Percentiles rank a stretch among this genome's conserved stretches.
Conservation (phyloP, 192 early-diverging fungal species). For the Mortierella alpina region DNA sequence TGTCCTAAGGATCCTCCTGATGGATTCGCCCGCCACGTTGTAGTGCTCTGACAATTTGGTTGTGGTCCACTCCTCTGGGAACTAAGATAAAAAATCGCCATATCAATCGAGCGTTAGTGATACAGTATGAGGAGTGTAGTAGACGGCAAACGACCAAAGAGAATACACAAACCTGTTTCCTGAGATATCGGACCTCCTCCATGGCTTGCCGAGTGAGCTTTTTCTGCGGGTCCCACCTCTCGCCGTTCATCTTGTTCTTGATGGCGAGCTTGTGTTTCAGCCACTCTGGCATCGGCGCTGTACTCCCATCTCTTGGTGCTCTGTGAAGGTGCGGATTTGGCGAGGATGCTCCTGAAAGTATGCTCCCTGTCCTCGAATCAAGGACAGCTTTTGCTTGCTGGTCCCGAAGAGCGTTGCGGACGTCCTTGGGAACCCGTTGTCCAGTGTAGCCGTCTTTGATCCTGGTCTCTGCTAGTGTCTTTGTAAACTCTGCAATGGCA, state of each 20-base stretch:
- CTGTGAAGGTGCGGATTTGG: constrained; percentile 16
- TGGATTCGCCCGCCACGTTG: constrained; percentile 31
- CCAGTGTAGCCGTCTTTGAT: constrained; percentile 2
- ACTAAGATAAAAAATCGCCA: constrained; percentile 10
- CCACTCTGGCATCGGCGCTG: constrained; percentile 17
- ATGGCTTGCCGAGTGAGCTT: constrained; percentile 29
- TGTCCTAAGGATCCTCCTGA: constrained; percentile 22
- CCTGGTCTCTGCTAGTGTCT: not conserved
- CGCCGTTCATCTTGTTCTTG: constrained; percentile 25
- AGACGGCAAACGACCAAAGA: not conserved
- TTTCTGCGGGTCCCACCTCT: constrained; percentile 35
- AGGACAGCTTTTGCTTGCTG: not conserved
- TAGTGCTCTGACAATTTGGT: constrained; percentile 36
- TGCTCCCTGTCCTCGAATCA: not conserved
- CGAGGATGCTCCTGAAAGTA: not conserved
- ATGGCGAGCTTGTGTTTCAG: constrained; percentile 30
- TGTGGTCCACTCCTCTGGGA: constrained; percentile 47
- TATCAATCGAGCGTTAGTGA: not conserved
- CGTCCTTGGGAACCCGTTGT: not conserved
- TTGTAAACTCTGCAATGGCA: constrained; percentile 14
- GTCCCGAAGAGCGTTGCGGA: not conserved
- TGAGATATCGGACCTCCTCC: constrained; percentile 45
- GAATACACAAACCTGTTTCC: constrained; percentile 27
- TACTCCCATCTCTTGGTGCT: not conserved
- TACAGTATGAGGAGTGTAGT: not conserved